Evolutionary conservation across 1,284 basidiomycete species (phyloP).

Genomic region (Ganoderma lingzhi): DNA sequence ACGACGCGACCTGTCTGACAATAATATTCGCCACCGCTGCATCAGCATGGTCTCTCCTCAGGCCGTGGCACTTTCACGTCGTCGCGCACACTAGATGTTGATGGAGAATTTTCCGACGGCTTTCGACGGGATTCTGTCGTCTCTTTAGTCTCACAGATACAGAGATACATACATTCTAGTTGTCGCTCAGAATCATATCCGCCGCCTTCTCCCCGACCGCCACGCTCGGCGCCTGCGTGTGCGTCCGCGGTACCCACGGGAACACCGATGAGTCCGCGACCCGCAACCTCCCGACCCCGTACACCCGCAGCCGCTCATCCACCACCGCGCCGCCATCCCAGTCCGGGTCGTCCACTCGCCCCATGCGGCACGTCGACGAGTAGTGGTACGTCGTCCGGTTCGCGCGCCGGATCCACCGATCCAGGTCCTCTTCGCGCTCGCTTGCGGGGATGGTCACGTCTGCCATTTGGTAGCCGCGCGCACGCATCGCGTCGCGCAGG

Average conservation of each 20-base stretch:
- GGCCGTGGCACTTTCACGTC: no score
- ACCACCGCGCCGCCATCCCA: constrained; percentile 51
- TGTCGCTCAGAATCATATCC: constrained; percentile 23
- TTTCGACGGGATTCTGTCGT: not conserved
- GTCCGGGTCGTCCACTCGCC: constrained; percentile 36
- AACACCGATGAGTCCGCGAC: constrained; percentile 53
- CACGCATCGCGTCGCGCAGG: constrained; percentile 45
- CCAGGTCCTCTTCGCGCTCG: constrained; percentile 41
- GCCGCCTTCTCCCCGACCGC: constrained; percentile 48
- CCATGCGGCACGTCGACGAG: constrained; percentile 49
- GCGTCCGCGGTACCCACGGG: constrained; percentile 45
- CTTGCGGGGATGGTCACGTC: constrained; percentile 42
- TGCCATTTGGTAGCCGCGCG: constrained; percentile 40
- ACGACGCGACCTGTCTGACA: constrained; percentile 3
- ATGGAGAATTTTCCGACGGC: no score
- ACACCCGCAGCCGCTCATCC: constrained; percentile 56
- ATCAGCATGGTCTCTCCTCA: no score
- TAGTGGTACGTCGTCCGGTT: constrained; percentile 47
- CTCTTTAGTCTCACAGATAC: not conserved
- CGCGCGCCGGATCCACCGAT: constrained; percentile 39
- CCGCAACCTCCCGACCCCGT: constrained; percentile 52
- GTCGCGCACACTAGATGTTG: no score
- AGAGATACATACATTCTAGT: not conserved
- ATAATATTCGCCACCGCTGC: no score
- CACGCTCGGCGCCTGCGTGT: constrained; percentile 47